These are phyloP conservation scores for Calocera cornea DNA, from an alignment of 768 basidiomycete species.

Conservation along the genomic window DNA sequence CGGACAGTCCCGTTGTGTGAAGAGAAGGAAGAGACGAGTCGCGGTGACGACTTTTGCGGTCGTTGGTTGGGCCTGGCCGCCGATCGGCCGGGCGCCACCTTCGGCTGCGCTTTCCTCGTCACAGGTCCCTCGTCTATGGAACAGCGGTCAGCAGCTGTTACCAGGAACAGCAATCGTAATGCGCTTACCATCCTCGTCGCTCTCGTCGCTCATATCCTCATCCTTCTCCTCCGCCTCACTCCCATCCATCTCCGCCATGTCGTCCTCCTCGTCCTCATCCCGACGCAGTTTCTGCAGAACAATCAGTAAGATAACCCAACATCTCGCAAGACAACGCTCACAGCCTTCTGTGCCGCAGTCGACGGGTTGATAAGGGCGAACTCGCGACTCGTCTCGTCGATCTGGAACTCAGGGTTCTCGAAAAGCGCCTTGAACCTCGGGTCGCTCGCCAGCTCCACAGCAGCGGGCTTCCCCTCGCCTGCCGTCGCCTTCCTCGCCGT, in stretches of 20 bases:
- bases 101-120: not conserved
- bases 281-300: slow-evolving; percentile 16
- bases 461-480: slow-evolving; percentile 22
- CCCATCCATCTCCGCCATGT: slow-evolving; percentile 19
- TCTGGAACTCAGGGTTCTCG: slow-evolving; percentile 78
- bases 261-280: slow-evolving; percentile 37
- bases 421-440: slow-evolving; percentile 84
- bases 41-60: not conserved
- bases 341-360: slow-evolving; percentile 32
- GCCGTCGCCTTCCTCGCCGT: slow-evolving; percentile 27
- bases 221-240: slow-evolving; percentile 17
- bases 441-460: slow-evolving; percentile 56
- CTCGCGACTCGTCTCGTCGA: slow-evolving; percentile 80
- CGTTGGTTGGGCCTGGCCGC: not conserved
- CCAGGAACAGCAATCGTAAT: not conserved
- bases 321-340: slow-evolving; percentile 28
- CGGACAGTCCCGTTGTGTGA: not conserved
- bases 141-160: not conserved
- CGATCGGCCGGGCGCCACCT: not conserved
- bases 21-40: not conserved
- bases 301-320: not conserved
- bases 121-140: not conserved
- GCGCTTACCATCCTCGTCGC: slow-evolving; percentile 14
- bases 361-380: slow-evolving; percentile 91
- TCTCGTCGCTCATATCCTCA: slow-evolving; percentile 15